phyloP scores from a whole-genome alignment of 129 eudicot genomes.

The Escallonia herrerae region DNA sequence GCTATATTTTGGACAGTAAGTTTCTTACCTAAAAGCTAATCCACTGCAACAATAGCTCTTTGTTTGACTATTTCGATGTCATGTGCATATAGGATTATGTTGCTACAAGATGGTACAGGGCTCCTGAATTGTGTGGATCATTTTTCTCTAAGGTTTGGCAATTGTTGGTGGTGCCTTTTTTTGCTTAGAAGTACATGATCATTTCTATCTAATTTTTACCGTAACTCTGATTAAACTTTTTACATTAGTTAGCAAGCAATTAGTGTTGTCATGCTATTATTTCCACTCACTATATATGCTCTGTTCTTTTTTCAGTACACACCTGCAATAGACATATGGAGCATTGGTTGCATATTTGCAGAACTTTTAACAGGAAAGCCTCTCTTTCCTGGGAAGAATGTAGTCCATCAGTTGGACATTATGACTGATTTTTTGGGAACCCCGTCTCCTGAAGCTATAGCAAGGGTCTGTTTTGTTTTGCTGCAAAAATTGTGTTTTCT shows the following conservation, averaged over 20 bases:
- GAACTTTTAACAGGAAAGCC: slow-evolving; percentile 95
- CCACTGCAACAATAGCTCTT: background rate
- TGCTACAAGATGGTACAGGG: slow-evolving; percentile 98
- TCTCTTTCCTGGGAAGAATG: slow-evolving; percentile 89
- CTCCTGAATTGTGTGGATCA: slow-evolving; percentile 97
- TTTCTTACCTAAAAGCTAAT: background rate
- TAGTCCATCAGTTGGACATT: slow-evolving; percentile 88
- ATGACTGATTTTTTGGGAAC: slow-evolving; percentile 95
- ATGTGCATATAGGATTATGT: slow-evolving; percentile 67
- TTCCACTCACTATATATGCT: background rate
- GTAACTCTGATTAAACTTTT: background rate
- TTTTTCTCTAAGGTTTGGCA: slow-evolving; percentile 81
- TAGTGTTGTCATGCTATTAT: too few relatives aligned
- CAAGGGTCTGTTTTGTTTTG: slow-evolving; percentile 53
- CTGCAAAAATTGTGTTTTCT: background rate
- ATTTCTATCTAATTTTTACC: background rate
- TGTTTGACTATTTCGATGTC: background rate
- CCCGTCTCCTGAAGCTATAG: slow-evolving; percentile 89
- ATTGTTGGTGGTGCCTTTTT: background rate
- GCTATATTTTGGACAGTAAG: slow-evolving; percentile 97
- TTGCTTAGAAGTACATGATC: too few relatives aligned
- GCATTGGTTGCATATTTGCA: slow-evolving; percentile 96
- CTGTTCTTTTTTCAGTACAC: slow-evolving; percentile 59
- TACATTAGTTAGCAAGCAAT: background rate
- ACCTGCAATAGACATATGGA: slow-evolving; percentile 97